phyloP scores from a whole-genome alignment of 2,329 filamentous ascomycete species.

The Colletotrichum sp. region DNA sequence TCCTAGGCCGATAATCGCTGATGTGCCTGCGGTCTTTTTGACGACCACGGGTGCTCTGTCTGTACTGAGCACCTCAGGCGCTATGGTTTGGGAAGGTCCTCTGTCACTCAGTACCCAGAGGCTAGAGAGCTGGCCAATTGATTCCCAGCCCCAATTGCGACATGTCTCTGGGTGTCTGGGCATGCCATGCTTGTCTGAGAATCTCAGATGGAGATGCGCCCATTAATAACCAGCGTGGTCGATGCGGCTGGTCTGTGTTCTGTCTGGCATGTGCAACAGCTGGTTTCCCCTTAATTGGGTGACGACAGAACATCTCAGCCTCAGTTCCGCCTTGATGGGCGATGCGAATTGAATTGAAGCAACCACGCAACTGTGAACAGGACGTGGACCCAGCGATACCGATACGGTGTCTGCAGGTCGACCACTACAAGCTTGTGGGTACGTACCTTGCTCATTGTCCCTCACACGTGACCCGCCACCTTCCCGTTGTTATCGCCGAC shows the following conservation, averaged over 20 bases:
- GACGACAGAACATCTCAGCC: background rate
- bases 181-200: conserved; percentile 8
- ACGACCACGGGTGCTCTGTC: too few relatives aligned
- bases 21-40: background rate
- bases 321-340: background rate
- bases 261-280: conserved; percentile 18
- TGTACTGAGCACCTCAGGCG: background rate
- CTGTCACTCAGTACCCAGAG: background rate
- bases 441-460: background rate
- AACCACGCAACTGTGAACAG: background rate
- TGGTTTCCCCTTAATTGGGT: conserved; percentile 10
- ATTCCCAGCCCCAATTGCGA: background rate
- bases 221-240: background rate
- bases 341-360: background rate
- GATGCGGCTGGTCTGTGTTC: conserved; percentile 13
- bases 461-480: background rate
- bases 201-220: background rate
- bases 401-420: background rate
- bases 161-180: background rate
- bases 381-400: background rate
- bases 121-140: background rate
- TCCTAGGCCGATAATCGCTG: conserved; percentile 1
- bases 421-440: background rate
- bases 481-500: background rate
- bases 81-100: background rate